Conservation (phyloP, 78 protist species). For the Mantamonas sphyraenae region DNA sequence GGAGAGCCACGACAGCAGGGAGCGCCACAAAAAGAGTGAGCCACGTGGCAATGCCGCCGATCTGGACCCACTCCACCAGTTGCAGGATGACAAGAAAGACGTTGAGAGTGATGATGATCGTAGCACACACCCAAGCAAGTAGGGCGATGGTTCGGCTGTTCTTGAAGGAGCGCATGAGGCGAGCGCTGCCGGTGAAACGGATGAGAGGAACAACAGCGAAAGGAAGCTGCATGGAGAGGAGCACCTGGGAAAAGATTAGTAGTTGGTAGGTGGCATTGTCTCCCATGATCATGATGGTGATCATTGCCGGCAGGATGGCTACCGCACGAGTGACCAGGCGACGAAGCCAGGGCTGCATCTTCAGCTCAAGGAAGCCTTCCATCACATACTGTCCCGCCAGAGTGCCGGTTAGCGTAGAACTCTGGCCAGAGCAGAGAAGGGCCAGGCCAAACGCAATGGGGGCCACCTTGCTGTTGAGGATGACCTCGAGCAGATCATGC, state of each 20-base stretch:
- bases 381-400: conserved; percentile 75
- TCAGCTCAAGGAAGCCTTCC: conserved; percentile 66
- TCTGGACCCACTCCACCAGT: too few species aligned
- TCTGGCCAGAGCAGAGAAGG: conserved; percentile 69
- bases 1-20: too few species aligned
- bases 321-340: conserved; percentile 52
- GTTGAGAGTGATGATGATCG: too few species aligned
- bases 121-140: too few species aligned
- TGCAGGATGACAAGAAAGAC: too few species aligned
- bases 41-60: too few species aligned
- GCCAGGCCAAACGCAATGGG: conserved; percentile 47
- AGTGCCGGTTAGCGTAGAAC: conserved; percentile 76
- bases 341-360: conserved; percentile 58
- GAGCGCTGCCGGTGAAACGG: background rate
- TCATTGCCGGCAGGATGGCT: conserved; percentile 66
- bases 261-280: background rate
- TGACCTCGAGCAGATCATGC: too few species aligned
- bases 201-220: conserved; percentile 1
- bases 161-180: background rate
- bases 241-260: background rate
- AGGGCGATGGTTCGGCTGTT: too few species aligned
- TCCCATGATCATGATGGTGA: background rate
- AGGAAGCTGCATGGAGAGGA: conserved; percentile 1
- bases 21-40: too few species aligned
- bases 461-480: conserved; percentile 3